Evolutionary conservation across 2,329 filamentous ascomycete genomes (phyloP).

Genomic region (Aspergillus hortae): DNA sequence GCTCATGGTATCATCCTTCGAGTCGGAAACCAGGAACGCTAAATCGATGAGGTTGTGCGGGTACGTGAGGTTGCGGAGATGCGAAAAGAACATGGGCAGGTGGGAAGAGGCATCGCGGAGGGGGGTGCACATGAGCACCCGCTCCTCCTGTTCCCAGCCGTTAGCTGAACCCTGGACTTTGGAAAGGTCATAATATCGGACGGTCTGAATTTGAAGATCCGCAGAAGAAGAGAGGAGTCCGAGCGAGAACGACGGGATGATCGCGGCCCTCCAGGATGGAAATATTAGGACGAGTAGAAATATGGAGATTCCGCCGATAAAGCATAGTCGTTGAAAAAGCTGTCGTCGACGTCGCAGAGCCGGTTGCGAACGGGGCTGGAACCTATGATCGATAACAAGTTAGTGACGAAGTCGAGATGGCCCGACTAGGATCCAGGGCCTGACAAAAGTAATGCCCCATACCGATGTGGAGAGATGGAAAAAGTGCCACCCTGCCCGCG

Average conservation of each 20-base stretch:
- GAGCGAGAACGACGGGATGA: slow-evolving; percentile 62
- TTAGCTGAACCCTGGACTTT: slow-evolving; percentile 87
- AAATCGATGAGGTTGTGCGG: slow-evolving; percentile 95
- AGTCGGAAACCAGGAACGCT: slow-evolving; percentile 95
- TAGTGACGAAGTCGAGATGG: neutral
- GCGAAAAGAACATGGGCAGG: slow-evolving; percentile 97
- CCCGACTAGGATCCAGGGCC: neutral
- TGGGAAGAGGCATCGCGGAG: slow-evolving; percentile 89
- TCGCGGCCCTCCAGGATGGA: slow-evolving; percentile 64
- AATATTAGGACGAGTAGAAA: slow-evolving; percentile 69
- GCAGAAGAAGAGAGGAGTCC: slow-evolving; percentile 65
- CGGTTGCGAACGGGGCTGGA: slow-evolving; percentile 76
- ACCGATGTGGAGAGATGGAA: slow-evolving; percentile 88
- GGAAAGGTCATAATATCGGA: slow-evolving; percentile 93
- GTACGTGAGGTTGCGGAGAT: slow-evolving; percentile 93
- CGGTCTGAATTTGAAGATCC: slow-evolving; percentile 81
- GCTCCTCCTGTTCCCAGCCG: slow-evolving; percentile 94
- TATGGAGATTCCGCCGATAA: slow-evolving; percentile 53
- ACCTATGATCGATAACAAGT: slow-evolving; percentile 53
- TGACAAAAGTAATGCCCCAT: neutral
- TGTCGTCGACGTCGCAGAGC: slow-evolving; percentile 70
- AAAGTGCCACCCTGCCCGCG: slow-evolving; percentile 67
- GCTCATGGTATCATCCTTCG: slow-evolving; percentile 82
- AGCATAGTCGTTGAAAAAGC: slow-evolving; percentile 65
- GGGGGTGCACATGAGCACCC: slow-evolving; percentile 91